phyloP scores from a whole-genome alignment of 495 filamentous ascomycete species.

The Neurospora cerealis region DNA sequence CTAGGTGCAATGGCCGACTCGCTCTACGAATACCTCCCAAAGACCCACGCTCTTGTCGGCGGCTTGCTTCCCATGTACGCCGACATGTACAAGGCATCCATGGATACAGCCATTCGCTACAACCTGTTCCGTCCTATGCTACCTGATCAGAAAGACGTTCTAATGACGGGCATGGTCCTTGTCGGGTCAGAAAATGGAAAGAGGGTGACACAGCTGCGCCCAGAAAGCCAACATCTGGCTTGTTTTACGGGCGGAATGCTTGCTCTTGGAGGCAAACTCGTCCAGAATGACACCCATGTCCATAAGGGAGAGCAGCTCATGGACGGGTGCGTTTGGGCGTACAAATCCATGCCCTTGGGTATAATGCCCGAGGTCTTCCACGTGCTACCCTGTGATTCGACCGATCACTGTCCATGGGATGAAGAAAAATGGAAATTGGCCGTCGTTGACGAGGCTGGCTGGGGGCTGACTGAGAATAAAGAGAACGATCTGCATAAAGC shows the following conservation, averaged over 20 bases:
- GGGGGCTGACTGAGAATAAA: not conserved
- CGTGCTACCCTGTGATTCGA: conserved; percentile 50
- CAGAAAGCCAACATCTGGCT: conserved; percentile 27
- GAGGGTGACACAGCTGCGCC: conserved; percentile 38
- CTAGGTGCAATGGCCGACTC: conserved; percentile 71
- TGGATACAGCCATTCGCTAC: conserved; percentile 52
- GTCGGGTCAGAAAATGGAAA: conserved; percentile 56
- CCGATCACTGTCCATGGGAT: conserved; percentile 56
- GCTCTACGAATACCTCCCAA: conserved; percentile 78
- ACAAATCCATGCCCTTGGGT: conserved; percentile 58
- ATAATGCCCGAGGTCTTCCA: conserved; percentile 75
- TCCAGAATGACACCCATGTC: conserved; percentile 55
- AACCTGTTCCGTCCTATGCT: conserved; percentile 58
- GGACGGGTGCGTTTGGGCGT: conserved; percentile 80
- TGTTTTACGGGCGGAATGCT: conserved; percentile 86
- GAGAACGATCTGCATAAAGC: conserved; percentile 9
- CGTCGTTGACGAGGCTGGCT: conserved; percentile 6
- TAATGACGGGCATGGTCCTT: conserved; percentile 48
- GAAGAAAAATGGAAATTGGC: conserved; percentile 43
- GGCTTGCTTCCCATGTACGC: conserved; percentile 63
- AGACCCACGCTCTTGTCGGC: conserved; percentile 58
- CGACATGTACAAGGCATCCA: conserved; percentile 62
- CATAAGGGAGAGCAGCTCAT: conserved; percentile 62
- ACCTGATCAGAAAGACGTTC: conserved; percentile 34
- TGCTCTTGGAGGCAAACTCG: conserved; percentile 63